These are phyloP conservation scores for Phanerochaete carnosa DNA, from an alignment of 768 basidiomycete species.

Conservation along the genomic window DNA sequence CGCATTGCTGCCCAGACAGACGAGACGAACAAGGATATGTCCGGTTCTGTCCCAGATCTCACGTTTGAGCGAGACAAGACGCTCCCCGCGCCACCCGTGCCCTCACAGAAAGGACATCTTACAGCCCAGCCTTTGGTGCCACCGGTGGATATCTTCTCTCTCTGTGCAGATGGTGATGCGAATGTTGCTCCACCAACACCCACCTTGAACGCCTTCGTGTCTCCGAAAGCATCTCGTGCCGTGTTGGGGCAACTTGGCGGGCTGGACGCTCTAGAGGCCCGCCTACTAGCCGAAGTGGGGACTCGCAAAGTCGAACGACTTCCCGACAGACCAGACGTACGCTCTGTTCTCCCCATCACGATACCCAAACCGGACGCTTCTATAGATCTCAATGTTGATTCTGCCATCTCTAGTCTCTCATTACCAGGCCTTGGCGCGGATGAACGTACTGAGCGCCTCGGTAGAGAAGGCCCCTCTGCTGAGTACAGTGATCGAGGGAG, in stretches of 20 bases:
- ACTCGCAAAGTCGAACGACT: conserved; percentile 44
- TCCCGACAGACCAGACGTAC: conserved; percentile 31
- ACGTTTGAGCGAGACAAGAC: conserved; percentile 47
- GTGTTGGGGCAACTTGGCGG: conserved; percentile 6
- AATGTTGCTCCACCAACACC: conserved; percentile 25
- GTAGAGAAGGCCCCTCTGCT: background rate
- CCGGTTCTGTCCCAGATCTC: conserved; percentile 13
- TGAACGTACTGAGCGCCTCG: conserved; percentile 12
- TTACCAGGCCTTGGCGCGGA: conserved; percentile 29
- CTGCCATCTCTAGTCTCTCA: conserved; percentile 46
- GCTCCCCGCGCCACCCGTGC: conserved; percentile 55
- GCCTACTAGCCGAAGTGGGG: conserved; percentile 69
- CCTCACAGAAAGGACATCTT: conserved; percentile 34
- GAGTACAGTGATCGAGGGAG: background rate
- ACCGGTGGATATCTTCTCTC: background rate
- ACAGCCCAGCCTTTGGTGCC: background rate
- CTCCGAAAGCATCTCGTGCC: conserved; percentile 23
- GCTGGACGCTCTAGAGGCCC: conserved; percentile 69
- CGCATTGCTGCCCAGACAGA: conserved; percentile 64
- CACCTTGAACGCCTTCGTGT: conserved; percentile 27
- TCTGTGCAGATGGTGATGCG: background rate
- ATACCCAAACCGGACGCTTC: conserved; percentile 28
- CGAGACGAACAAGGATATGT: conserved; percentile 24
- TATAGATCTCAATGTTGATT: conserved; percentile 35
- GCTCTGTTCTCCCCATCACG: conserved; percentile 36